Evolutionary conservation across 768 basidiomycete species (phyloP), one percentile per base, ranked within the genome.

Genomic region (Mycena chlorophos): DNA sequence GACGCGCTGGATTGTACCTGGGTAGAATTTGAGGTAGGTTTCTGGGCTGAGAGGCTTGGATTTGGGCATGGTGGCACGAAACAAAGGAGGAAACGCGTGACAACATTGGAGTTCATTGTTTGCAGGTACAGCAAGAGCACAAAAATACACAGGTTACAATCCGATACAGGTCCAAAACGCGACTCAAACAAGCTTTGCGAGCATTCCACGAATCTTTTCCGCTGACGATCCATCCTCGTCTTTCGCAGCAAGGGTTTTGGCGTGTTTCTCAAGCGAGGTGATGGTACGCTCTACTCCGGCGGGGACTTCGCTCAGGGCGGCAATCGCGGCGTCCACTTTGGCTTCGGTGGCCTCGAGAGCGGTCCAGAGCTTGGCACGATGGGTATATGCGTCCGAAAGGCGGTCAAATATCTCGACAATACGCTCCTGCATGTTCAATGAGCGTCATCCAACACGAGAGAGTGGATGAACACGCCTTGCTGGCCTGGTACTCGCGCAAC

Each of bases 211-310:
- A 31, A 60, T 34, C 55, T 60, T 60, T 20, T 60, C 58, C 16
- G 51, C 42, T 22, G 62, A 23, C 14, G 63, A 45, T 26, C 65
- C 65, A 23, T 57, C 58, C 42, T 64, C 64, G 28, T 71, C 71
- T 45, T 74, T 75, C 31, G 74, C 72, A 8, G 47, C 58, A 28
- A 80, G 60, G 14, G 65, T 66, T 57, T 79, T 83, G 57, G 72
- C 70, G 55, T 78, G 78, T 67, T 82, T 85, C 57, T 88, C 86
- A 6, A 84, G 69, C 14, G 65, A 67, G 2, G 75, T 69, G 46
- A 86, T 78, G 6, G 75, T 74, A 39, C 75, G 75, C 62, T 88
- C 87, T 28, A 82, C 66, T 43, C 77, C 75, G 27, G 64, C 73
- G 3, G 85, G 83, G n/a, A 80, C 63, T 20, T 71, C 75, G 56